phyloP scores from a whole-genome alignment of 495 filamentous ascomycete genomes.

The Beverwykella pulmonaria region DNA sequence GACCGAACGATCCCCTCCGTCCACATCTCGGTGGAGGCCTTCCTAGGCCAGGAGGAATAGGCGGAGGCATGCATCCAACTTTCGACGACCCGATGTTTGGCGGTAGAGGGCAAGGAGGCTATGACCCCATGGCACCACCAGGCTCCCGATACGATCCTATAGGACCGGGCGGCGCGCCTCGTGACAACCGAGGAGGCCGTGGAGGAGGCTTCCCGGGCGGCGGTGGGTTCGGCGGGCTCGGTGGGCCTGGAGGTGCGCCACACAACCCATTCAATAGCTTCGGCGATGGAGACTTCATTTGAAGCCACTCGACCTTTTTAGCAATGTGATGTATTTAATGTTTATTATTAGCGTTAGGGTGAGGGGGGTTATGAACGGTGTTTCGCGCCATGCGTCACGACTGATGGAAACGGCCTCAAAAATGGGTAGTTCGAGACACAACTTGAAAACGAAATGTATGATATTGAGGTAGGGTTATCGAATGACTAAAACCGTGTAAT shows the following conservation, averaged over 20 bases:
- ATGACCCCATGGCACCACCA: constrained; percentile 60
- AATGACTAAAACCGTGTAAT: no score
- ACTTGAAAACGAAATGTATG: no score
- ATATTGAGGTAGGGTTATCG: no score
- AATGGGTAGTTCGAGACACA: no score
- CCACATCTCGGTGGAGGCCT: constrained; percentile 57
- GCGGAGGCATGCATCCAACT: constrained; percentile 90
- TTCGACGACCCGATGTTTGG: constrained; percentile 91
- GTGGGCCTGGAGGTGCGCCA: constrained; percentile 38
- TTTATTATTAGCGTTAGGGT: background rate
- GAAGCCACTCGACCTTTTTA: constrained; percentile 22
- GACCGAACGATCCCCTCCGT: constrained; percentile 78
- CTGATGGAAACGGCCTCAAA: no score
- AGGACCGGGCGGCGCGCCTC: constrained; percentile 68
- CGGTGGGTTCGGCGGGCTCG: constrained; percentile 22
- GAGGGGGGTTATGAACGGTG: background rate
- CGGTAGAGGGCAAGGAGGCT: constrained; percentile 55
- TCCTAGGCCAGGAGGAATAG: constrained; percentile 56
- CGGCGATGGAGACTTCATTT: constrained; percentile 71
- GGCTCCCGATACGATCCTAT: constrained; percentile 79
- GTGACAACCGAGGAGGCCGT: constrained; percentile 54
- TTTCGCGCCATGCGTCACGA: no score
- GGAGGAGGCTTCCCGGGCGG: constrained; percentile 45
- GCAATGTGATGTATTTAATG: background rate
- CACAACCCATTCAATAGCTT: constrained; percentile 67